Base-by-base conservation (phyloP, 2,329 filamentous ascomycete species). In the Sclerotinia minor region DNA sequence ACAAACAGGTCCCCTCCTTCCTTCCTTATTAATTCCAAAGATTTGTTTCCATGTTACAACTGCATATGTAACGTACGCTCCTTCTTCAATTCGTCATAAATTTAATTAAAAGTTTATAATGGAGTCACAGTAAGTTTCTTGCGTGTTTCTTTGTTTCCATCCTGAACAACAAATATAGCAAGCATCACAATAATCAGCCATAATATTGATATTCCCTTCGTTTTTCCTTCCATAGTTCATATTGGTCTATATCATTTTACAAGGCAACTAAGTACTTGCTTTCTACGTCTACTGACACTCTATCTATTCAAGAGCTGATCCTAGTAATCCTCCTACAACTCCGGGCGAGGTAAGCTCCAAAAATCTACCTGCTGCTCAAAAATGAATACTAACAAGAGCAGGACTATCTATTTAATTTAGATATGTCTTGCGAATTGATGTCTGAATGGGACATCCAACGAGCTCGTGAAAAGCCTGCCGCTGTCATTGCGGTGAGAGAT, bases 401-500 rank as follows among this genome's bases (percentile, higher is more conserved):
- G 59, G 15, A 38, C 26, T 19, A 26, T 38, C 19, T 8, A 7
- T 52, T n/a, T 26, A 0, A 24, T 8, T 26, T 24, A 29, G n/a
- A 53, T 24, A 63, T 67, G 47, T 11, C 55, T 8, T n/a, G 3
- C 19, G 32, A 4, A 6, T 1, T 8, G 21, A 38, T 61, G 21
- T 61, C 58, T 24, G 17, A n/a, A 11, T 44, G 61, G 61, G 19
- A 64, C 17, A 24, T 64, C n/a, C n/a, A 11, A 15, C 53, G 24
- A 24, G 17, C 32, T 55, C 47, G 41, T 26, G 64, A 58, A n/a
- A 41, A 58, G 26, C 66, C 66, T 19, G 4, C n/a, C 8, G 41
- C 41, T 26, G 26, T 65, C 24, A 68, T 68, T 53, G 38, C 5
- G 19, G 21, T 68, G 24, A 64, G 49, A 47, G 38, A 66, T 15